These are phyloP conservation scores for Tricholoma sp. DNA, from an alignment of 768 basidiomycete species.

Conservation along the genomic window DNA sequence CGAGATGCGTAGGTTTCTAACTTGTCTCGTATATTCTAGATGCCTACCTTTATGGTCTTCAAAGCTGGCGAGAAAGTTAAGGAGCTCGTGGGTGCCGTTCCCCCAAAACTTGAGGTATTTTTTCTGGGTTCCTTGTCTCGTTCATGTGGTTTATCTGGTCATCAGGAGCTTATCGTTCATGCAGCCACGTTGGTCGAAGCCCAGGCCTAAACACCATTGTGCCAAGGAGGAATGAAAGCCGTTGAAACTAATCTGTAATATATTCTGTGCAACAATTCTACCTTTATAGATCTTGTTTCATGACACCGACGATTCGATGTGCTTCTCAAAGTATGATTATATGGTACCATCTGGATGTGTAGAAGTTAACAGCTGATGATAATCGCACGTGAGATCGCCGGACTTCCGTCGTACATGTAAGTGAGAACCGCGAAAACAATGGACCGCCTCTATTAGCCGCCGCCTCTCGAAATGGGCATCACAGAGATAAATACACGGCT, in stretches of 20 bases:
- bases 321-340: too few relatives aligned
- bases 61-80: constrained; percentile 21
- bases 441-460: too few relatives aligned
- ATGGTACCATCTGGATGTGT: too few relatives aligned
- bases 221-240: neutral
- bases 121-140: neutral
- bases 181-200: neutral
- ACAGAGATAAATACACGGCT: neutral
- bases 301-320: neutral
- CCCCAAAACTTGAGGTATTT: constrained; percentile 23
- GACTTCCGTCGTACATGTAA: neutral
- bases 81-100: constrained; percentile 36
- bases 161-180: neutral
- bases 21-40: constrained; percentile 18
- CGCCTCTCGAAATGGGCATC: neutral
- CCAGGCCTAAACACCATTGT: neutral
- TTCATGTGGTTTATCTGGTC: neutral
- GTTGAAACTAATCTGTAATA: neutral
- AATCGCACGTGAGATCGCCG: neutral
- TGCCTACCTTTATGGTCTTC: constrained; percentile 29
- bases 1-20: neutral
- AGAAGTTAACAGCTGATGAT: too few relatives aligned
- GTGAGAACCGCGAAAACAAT: too few relatives aligned
- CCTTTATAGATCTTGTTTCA: neutral
- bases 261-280: neutral